A percentile compares a stretch with the other conserved stretches of the same genome.
These are phyloP conservation scores for Physcia stellaris DNA, from an alignment of 495 filamentous ascomycete species.

Conservation along the genomic window DNA sequence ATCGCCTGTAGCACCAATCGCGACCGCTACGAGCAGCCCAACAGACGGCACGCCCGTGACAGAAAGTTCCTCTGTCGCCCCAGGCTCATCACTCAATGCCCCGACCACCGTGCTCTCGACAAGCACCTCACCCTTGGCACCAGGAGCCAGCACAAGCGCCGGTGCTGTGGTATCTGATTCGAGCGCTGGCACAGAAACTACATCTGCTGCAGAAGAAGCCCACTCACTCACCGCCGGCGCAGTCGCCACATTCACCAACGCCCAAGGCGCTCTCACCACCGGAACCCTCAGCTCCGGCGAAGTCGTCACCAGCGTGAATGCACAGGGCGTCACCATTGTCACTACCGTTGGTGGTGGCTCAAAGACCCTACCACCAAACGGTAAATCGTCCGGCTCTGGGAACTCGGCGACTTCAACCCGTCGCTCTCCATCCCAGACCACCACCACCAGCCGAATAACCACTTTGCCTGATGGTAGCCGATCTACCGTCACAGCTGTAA, in stretches of 20 bases:
- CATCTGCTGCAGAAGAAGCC: constrained; percentile 1
- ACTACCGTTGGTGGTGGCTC: constrained; percentile 15
- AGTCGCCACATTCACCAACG: constrained; percentile 9
- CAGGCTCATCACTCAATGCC: constrained; percentile 3
- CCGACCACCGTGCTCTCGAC: constrained; percentile 3
- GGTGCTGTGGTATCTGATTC: constrained; percentile 7
- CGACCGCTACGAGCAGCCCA: background rate
- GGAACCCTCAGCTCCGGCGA: constrained; percentile 10
- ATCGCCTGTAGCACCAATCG: background rate
- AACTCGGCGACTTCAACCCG: constrained; percentile 20
- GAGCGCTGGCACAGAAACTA: constrained; percentile 5
- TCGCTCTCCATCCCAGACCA: constrained; percentile 20
- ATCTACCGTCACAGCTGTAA: constrained; percentile 34
- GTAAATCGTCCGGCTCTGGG: constrained; percentile 3
- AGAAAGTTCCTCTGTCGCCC: constrained; percentile 6
- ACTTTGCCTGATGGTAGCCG: constrained; percentile 60
- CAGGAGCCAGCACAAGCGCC: constrained; percentile 10
- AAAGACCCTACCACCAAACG: constrained; percentile 7
- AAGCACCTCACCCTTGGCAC: background rate
- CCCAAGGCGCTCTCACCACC: constrained; percentile 7
- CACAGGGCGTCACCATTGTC: constrained; percentile 10
- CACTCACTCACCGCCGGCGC: constrained; percentile 1
- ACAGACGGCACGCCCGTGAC: constrained; percentile 1
- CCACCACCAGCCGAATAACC: constrained; percentile 30
- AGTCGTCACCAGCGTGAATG: constrained; percentile 14